These are phyloP conservation scores for Aspergillus fumigatus DNA, from an alignment of 2,329 filamentous ascomycete species.

Conservation along the genomic window DNA sequence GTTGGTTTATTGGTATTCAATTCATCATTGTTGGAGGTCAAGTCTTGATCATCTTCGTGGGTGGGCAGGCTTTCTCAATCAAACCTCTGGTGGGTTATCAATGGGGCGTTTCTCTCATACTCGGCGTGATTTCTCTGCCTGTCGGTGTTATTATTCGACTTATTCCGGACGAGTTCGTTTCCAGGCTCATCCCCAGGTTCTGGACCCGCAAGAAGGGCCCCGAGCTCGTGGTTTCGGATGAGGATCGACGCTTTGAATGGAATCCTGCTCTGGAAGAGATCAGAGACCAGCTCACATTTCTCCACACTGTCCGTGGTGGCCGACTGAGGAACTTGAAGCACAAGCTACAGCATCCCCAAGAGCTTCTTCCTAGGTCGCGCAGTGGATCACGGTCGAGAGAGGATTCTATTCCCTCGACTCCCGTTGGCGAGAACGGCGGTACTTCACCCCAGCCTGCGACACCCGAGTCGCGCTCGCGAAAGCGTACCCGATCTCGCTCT, in stretches of 20 bases:
- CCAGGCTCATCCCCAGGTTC: constrained; percentile 38
- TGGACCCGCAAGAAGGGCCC: constrained; percentile 37
- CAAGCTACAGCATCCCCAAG: constrained; percentile 55
- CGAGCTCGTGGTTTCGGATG: constrained; percentile 43
- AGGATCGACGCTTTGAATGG: constrained; percentile 49
- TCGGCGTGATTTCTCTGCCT: constrained; percentile 64
- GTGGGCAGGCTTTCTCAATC: constrained; percentile 63
- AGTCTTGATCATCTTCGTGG: constrained; percentile 67
- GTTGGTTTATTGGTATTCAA: constrained; percentile 57
- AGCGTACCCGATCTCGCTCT: constrained; percentile 53
- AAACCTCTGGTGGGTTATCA: constrained; percentile 57
- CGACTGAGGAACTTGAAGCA: constrained; percentile 57
- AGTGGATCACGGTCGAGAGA: constrained; percentile 39
- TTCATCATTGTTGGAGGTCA: constrained; percentile 65
- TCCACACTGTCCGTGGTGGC: constrained; percentile 60
- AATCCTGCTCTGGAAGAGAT: constrained; percentile 60
- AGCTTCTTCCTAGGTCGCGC: constrained; percentile 41
- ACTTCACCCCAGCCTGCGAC: constrained; percentile 45
- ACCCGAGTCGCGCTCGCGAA: constrained; percentile 49
- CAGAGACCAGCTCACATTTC: constrained; percentile 59
- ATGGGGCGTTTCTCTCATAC: constrained; percentile 66
- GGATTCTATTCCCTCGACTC: constrained; percentile 51
- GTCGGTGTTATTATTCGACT: constrained; percentile 58
- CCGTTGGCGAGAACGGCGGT: constrained; percentile 45
- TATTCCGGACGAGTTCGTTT: constrained; percentile 55